A percentile compares a stretch with the other conserved stretches of the same genome.
Conservation (phyloP, 306 rosid species). For the Glycine latifolia region DNA sequence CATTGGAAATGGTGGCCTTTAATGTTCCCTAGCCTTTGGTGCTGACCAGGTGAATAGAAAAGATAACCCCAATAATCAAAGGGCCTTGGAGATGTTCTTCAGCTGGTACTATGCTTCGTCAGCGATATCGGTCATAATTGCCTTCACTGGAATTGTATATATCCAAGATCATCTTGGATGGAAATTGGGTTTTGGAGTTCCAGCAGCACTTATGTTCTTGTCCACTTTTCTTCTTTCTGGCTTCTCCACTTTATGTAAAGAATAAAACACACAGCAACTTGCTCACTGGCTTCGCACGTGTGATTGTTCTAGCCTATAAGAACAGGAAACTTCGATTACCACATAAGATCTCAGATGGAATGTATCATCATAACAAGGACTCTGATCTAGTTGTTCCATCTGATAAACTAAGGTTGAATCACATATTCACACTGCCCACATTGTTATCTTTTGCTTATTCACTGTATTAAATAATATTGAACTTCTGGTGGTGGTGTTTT, state of each 20-base stretch:
- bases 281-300: slow-evolving; percentile 63
- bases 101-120: slow-evolving; percentile 72
- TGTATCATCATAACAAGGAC: slow-evolving; percentile 53
- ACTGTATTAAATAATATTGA: slow-evolving; percentile 4
- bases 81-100: slow-evolving; percentile 65
- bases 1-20: slow-evolving; percentile 74
- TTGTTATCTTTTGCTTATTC: background rate
- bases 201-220: slow-evolving; percentile 63
- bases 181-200: slow-evolving; percentile 77
- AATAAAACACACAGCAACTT: slow-evolving; percentile 56
- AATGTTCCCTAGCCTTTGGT: slow-evolving; percentile 71
- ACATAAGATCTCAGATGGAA: slow-evolving; percentile 37
- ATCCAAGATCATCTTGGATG: slow-evolving; percentile 72
- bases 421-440: background rate
- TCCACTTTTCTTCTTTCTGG: slow-evolving; percentile 59
- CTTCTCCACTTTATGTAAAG: slow-evolving; percentile 66
- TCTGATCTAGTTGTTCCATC: slow-evolving; percentile 60
- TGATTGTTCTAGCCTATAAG: slow-evolving; percentile 56
- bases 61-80: slow-evolving; percentile 58
- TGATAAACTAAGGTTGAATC: slow-evolving; percentile 65
- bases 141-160: slow-evolving; percentile 67
- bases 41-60: slow-evolving; percentile 69
- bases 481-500: background rate
- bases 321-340: slow-evolving; percentile 60
- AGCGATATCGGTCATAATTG: slow-evolving; percentile 56